A percentile compares a stretch with the other conserved stretches of the same genome.
Conservation (phyloP, 2,329 filamentous ascomycete genomes). For the Ophiostoma populinum region DNA sequence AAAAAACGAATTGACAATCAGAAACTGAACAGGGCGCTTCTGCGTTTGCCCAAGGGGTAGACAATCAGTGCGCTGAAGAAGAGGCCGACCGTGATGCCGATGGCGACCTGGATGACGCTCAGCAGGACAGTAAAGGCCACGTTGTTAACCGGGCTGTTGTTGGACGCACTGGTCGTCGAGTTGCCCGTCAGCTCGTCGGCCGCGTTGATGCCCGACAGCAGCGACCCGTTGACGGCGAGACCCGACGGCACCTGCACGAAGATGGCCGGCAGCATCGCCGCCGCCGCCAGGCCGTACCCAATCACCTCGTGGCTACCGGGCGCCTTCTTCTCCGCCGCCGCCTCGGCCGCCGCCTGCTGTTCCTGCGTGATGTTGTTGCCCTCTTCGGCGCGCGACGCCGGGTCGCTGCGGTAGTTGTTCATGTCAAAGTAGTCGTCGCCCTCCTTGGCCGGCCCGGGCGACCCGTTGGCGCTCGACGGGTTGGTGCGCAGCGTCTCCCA, state of each 20-base stretch:
- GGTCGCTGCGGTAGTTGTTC: constrained; percentile 4
- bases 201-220: constrained; percentile 38
- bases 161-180: constrained; percentile 15
- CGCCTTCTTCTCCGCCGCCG: constrained; percentile 9
- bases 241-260: constrained; percentile 53
- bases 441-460: background rate
- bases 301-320: constrained; percentile 23
- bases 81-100: constrained; percentile 43
- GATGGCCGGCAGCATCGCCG: constrained; percentile 73
- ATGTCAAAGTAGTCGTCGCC: constrained; percentile 6
- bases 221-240: constrained; percentile 40
- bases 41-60: constrained; percentile 38
- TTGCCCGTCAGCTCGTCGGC: constrained; percentile 36
- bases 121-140: constrained; percentile 36
- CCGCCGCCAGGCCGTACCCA: constrained; percentile 65
- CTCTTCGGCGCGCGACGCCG: constrained; percentile 6
- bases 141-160: constrained; percentile 19
- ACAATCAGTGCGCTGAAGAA: constrained; percentile 38
- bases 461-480: background rate
- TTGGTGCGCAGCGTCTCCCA: background rate
- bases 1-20: constrained; percentile 12
- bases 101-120: constrained; percentile 42
- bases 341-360: constrained; percentile 9
- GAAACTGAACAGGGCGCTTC: constrained; percentile 39
- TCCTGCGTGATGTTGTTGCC: constrained; percentile 2